Evolutionary conservation across 1,284 basidiomycete genomes (phyloP).

Genomic region (Rhodotorula sp.): DNA sequence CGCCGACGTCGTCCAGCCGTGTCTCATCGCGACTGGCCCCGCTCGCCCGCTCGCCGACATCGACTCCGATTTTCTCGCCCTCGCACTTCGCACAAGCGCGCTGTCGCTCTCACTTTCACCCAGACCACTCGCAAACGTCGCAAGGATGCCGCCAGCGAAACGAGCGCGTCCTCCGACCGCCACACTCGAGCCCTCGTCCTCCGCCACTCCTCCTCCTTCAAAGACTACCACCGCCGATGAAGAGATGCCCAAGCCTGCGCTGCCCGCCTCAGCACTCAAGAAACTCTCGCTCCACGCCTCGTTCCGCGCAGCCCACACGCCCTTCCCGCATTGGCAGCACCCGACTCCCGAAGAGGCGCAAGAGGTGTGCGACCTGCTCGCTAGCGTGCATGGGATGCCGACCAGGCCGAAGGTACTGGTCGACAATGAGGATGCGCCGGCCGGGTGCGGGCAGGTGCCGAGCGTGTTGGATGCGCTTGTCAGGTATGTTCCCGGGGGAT

Average conservation of each 20-base stretch:
- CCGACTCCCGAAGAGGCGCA: conserved; percentile 58
- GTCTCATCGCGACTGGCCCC: too few species aligned
- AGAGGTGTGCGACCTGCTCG: conserved; percentile 56
- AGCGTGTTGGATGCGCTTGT: conserved; percentile 70
- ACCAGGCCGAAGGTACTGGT: conserved; percentile 46
- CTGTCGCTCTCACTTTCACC: too few species aligned
- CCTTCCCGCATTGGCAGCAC: conserved; percentile 57
- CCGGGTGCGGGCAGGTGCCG: conserved; percentile 59
- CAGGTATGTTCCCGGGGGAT: conserved; percentile 31
- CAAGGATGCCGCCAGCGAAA: too few species aligned
- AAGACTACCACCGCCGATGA: background rate
- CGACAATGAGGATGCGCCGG: conserved; percentile 48
- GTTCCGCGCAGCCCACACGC: conserved; percentile 45
- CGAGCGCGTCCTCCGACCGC: background rate
- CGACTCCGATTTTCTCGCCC: too few species aligned
- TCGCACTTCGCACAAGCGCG: too few species aligned
- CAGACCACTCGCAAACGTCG: too few species aligned
- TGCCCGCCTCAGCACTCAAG: conserved; percentile 14
- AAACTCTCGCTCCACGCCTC: conserved; percentile 34
- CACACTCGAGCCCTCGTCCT: background rate
- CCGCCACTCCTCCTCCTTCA: background rate
- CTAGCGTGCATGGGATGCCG: conserved; percentile 48
- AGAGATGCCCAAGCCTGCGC: too few species aligned
- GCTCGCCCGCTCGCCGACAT: background rate
- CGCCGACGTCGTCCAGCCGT: background rate